Conservation (phyloP, 805 yeast species). For the Candida cerambycidarum region DNA sequence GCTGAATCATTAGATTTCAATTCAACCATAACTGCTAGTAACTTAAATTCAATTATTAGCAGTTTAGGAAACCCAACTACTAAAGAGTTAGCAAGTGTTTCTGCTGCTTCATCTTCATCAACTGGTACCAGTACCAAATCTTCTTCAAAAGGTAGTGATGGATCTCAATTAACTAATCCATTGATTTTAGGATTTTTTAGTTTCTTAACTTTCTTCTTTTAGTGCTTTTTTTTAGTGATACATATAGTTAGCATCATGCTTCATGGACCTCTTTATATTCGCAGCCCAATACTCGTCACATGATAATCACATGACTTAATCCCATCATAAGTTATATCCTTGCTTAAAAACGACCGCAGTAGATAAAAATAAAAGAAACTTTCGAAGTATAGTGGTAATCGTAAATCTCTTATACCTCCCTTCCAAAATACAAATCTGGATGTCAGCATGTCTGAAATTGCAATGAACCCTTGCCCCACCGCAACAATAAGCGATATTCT, state of each 20-base stretch:
- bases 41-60: constrained; percentile 47
- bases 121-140: constrained; percentile 17
- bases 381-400: too few species aligned
- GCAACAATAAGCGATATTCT: constrained; percentile 2
- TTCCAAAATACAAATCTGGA: too few species aligned
- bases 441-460: background rate
- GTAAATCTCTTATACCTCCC: too few species aligned
- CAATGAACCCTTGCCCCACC: constrained; percentile 3
- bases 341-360: too few species aligned
- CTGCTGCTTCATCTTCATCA: constrained; percentile 6
- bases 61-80: constrained; percentile 29
- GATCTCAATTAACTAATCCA: constrained; percentile 5
- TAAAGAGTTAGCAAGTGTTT: constrained; percentile 25
- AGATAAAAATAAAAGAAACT: too few species aligned
- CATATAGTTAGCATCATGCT: too few species aligned
- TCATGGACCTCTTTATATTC: too few species aligned
- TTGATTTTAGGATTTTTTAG: constrained; percentile 6
- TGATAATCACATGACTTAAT: too few species aligned
- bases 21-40: constrained; percentile 42
- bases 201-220: background rate
- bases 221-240: too few species aligned
- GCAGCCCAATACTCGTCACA: too few species aligned
- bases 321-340: too few species aligned
- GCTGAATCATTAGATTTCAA: constrained; percentile 54
- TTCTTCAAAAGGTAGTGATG: constrained; percentile 22